Evolutionary conservation across 441 rosid species (phyloP).

Genomic region (Pelargonium fulgidum): DNA sequence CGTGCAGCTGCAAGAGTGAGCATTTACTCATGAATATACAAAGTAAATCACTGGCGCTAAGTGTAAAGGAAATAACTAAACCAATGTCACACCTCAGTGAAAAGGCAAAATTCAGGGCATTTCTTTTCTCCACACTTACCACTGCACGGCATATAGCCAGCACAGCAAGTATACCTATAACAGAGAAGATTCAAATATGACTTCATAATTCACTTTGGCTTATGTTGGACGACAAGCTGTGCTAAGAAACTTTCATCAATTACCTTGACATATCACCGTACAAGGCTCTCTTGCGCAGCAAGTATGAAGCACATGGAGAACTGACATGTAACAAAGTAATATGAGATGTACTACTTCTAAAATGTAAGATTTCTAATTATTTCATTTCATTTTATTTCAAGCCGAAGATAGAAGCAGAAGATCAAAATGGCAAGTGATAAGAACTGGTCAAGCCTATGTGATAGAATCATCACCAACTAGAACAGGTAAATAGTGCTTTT

Average conservation of each 20-base stretch:
- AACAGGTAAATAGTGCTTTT: no score
- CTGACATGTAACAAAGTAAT: slow-evolving; percentile 21
- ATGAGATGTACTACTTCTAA: background rate
- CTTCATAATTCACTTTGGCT: background rate
- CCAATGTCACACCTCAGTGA: slow-evolving; percentile 25
- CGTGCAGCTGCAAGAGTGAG: background rate
- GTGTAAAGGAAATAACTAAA: background rate
- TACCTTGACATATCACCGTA: slow-evolving; percentile 57
- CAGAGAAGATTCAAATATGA: background rate
- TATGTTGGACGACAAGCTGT: background rate
- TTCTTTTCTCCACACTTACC: slow-evolving; percentile 30
- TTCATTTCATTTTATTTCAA: no score
- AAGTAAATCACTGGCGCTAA: no score
- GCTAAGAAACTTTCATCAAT: background rate
- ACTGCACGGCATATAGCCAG: slow-evolving; percentile 37
- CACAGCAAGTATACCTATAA: slow-evolving; percentile 34
- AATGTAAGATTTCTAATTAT: background rate
- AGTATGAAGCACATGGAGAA: slow-evolving; percentile 43
- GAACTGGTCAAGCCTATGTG: background rate
- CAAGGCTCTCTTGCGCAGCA: slow-evolving; percentile 46
- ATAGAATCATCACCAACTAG: no score
- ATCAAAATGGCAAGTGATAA: background rate
- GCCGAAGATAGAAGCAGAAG: background rate
- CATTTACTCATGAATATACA: no score
- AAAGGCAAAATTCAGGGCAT: slow-evolving; percentile 32